Evolutionary conservation across 495 filamentous ascomycete species (phyloP), one percentile per base, ranked within the genome.

Genomic region (Pseudotulostoma volvatum): DNA sequence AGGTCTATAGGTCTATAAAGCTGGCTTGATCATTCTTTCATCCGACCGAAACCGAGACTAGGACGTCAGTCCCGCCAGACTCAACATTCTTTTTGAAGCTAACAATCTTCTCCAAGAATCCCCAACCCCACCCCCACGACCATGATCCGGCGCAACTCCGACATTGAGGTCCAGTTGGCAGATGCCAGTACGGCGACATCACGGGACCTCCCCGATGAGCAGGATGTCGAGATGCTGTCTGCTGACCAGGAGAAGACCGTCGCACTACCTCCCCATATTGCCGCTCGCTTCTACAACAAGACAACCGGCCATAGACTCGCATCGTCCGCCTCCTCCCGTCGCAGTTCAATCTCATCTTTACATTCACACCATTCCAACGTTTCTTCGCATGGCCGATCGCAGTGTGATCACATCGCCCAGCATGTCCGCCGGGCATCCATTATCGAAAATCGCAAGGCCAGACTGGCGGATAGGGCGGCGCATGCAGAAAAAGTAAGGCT

Each of bases 401-500:
- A 85, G 54, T 79, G 81, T 54, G 82, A 82, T 48, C 72, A 88
- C 56, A 66, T 93, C 39, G 86, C 84, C 21, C 85, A 93, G 51
- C 84, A 95, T 50, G 71, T 95, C 28, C 84, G 87, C 20, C 82
- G 87, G 34, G 79, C 82, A 5, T 88, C 84, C 17, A 93, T 97
- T 38, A 70, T 96, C 40, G 88, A 97, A 56, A 82, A 73, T 49
- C 82, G 90, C 31, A 95, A 93, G 55, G 90, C 86, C 4, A 76
- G 87, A 34, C 71, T 96, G 18, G 90, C 92, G 38, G 90, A 93
- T 54, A 74, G 88, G 32, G 92, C 88, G 8, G 83, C 84, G 32
- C 85, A 97, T 61, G 90, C 86, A 34, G 90, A 97, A 55, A 87
- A 93, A 62, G 90, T 97, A n/a, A 82, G 90, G 40, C 63, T 90